These are phyloP conservation scores for Selenicereus undatus DNA, from an alignment of 148 eudicot species.

Conservation along the genomic window DNA sequence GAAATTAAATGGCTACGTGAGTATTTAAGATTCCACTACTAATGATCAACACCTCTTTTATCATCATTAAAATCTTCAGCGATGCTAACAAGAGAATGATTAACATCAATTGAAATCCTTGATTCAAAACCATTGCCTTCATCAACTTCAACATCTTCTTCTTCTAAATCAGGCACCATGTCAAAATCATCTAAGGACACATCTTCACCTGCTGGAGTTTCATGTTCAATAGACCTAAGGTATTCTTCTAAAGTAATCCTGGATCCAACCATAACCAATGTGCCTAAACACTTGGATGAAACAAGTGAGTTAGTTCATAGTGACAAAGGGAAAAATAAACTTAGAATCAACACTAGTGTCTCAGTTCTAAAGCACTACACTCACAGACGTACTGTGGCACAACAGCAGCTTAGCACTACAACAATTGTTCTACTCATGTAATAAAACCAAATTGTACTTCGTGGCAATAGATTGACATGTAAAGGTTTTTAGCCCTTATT, in stretches of 20 bases:
- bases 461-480: too few species aligned
- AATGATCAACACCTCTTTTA: background rate
- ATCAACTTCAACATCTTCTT: background rate
- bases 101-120: background rate
- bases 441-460: too few species aligned
- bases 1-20: too few species aligned
- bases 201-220: background rate
- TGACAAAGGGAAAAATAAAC: too few species aligned
- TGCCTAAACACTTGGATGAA: background rate
- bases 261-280: background rate
- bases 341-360: too few species aligned
- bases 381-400: too few species aligned
- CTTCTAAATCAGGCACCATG: background rate
- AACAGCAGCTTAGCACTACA: too few species aligned
- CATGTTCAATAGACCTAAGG: background rate
- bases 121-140: background rate
- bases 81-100: background rate
- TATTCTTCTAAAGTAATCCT: background rate
- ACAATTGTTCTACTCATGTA: too few species aligned
- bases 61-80: background rate
- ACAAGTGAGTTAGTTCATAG: background rate
- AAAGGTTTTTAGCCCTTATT: too few species aligned
- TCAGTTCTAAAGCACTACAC: too few species aligned
- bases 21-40: background rate
- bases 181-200: background rate